Evolutionary conservation across 1,284 basidiomycete genomes (phyloP), one percentile per base, ranked within the genome.

Genomic region (Malassezia sp.): DNA sequence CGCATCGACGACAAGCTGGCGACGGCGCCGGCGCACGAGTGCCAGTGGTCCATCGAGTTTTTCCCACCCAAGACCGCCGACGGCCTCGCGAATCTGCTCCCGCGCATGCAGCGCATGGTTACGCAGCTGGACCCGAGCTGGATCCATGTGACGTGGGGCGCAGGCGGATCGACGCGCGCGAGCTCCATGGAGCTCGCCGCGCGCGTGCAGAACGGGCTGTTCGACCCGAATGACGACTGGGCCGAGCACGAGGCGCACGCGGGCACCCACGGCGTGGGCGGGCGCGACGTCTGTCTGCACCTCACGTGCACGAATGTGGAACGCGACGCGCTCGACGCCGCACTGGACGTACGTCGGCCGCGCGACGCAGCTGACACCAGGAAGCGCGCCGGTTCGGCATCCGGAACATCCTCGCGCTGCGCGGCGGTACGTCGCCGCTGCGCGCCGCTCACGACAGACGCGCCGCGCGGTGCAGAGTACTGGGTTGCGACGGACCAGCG

Each of bases 221-320:
- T 64, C 5, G 57, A 64, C 29, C 55, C 57, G 0, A 41, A 42
- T 3, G 45, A 46, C 21, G 38, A 53, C 7, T 42, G 51, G 8
- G 42, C 49, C 1, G 42, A 39, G 20, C 21, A 31, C 3, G 12
- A 29, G 20, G 27, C 48, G 18, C 3, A 24, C 5, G 26, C 17
- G 15, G 11, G 44, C 38, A 2, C 40, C 49, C 10, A 12, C 38
- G n/a, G n/a, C n/a, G 17, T 52, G 42, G 72, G 74, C 7, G 80
- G 84, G 42, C 79, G 83, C 69, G 89, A 89, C 2, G 89, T 65
- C 86, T 79, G 96, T 52, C 74, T 99, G 61, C 93, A 99, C 75
- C 71, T 99, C 56, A 97, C 93, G 14, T 99, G 93, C 74, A 97
- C 93, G 17, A 97, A 97, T 71, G 79, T 83, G 54, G 85, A 84